These are phyloP conservation scores for Pythium aristosporum DNA, from an alignment of 352 stramenopile species.

Conservation along the genomic window DNA sequence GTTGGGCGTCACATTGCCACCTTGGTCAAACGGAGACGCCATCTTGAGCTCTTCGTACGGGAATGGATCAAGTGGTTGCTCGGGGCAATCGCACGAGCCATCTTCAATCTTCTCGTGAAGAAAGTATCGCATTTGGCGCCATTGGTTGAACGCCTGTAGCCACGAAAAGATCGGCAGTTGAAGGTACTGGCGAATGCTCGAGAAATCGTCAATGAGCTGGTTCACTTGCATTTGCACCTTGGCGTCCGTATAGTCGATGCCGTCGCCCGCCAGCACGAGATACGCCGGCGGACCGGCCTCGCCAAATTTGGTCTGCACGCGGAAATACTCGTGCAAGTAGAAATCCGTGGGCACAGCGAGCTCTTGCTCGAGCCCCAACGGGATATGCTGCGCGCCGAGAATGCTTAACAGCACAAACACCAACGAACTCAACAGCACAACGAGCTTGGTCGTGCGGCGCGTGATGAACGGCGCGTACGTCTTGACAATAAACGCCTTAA, in stretches of 20 bases:
- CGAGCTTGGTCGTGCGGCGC: constrained; percentile 51
- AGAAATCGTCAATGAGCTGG: constrained; percentile 70
- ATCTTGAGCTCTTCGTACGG: constrained; percentile 57
- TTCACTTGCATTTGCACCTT: constrained; percentile 53
- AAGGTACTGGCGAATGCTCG: constrained; percentile 73
- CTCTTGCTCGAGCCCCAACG: constrained; percentile 85
- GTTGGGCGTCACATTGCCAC: constrained; percentile 48
- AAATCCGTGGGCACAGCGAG: constrained; percentile 86
- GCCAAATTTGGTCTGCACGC: constrained; percentile 78
- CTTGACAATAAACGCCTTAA: constrained; percentile 68
- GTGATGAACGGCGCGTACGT: constrained; percentile 67
- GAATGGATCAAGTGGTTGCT: constrained; percentile 78
- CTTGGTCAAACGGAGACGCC: not conserved
- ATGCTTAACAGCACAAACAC: constrained; percentile 44
- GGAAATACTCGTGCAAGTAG: constrained; percentile 89
- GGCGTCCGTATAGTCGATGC: constrained; percentile 71
- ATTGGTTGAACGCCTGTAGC: constrained; percentile 87
- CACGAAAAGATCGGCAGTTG: constrained; percentile 86
- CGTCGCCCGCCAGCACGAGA: constrained; percentile 53
- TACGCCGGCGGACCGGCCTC: constrained; percentile 88
- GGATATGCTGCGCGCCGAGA: constrained; percentile 60
- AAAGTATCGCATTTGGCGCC: constrained; percentile 83
- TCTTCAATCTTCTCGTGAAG: constrained; percentile 69
- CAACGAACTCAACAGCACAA: constrained; percentile 46
- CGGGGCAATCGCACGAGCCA: constrained; percentile 62